Percentiles rank a stretch among this genome's conserved stretches.
Evolutionary conservation across 805 yeast species (phyloP).

Genomic region (Zygoascus biomembranicola): DNA sequence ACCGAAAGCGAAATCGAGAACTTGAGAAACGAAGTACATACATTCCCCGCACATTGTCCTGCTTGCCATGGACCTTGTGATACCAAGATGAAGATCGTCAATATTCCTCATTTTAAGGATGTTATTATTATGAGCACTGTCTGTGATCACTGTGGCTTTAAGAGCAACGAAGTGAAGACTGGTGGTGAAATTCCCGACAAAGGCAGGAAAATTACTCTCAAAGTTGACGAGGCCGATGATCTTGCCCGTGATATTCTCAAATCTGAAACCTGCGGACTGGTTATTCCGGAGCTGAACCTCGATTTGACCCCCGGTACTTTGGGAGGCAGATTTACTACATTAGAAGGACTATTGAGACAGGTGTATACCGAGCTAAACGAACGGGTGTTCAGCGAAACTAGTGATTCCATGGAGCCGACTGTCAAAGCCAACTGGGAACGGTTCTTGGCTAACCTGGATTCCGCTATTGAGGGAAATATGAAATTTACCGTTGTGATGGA

Average conservation of each 20-base stretch:
- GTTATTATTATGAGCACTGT: slow-evolving; percentile 93
- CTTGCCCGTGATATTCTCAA: slow-evolving; percentile 89
- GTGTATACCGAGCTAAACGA: slow-evolving; percentile 82
- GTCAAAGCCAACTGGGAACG: slow-evolving; percentile 75
- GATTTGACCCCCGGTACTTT: slow-evolving; percentile 94
- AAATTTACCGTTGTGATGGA: slow-evolving; percentile 82
- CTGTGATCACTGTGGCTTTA: slow-evolving; percentile 89
- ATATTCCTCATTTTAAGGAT: slow-evolving; percentile 96
- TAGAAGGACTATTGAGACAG: slow-evolving; percentile 87
- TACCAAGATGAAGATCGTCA: slow-evolving; percentile 94
- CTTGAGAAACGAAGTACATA: slow-evolving; percentile 82
- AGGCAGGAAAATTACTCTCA: slow-evolving; percentile 67
- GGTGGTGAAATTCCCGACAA: slow-evolving; percentile 92
- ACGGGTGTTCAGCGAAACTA: slow-evolving; percentile 75
- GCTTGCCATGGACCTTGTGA: slow-evolving; percentile 74
- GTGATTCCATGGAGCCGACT: slow-evolving; percentile 82
- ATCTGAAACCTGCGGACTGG: slow-evolving; percentile 85
- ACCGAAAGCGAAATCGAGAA: slow-evolving; percentile 79
- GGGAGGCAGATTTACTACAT: slow-evolving; percentile 96
- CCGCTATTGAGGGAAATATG: slow-evolving; percentile 72
- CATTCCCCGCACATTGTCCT: slow-evolving; percentile 88
- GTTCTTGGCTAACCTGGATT: slow-evolving; percentile 65
- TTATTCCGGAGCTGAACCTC: slow-evolving; percentile 77
- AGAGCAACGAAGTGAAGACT: slow-evolving; percentile 95
- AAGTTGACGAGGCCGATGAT: slow-evolving; percentile 84